Base-by-base conservation (phyloP, 2,329 filamentous ascomycete species). In the Ascomycota sp. region DNA sequence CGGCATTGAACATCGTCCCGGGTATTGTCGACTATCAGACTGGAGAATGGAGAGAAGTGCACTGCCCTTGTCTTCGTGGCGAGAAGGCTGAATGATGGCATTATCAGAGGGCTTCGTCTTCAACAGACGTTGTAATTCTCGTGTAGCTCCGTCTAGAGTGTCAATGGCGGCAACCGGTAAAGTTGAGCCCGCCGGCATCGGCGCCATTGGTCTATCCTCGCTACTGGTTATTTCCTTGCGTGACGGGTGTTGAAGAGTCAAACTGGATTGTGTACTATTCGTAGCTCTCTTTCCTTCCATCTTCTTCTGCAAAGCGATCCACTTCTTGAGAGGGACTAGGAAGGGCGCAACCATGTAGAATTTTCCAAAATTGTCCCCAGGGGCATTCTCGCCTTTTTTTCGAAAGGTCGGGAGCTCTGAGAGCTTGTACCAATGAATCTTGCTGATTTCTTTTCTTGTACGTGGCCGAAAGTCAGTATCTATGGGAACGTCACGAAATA, bases 261-360 rank as follows among this genome's bases (percentile, higher is more conserved):
- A 46, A 12, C 56, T 46, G 5, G 57, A 41, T 21, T 63, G 55
- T 10, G 51, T 48, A 21, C 46, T 50, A 23, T 47, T 56, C 20
- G 54, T 41, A 12, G 51, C 47, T 37, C 55, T 57, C 40, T 59
- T 57, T 7, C 59, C 57, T 40, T 80, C 78, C n/a, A 65, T 61
- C 53, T 75, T 83, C 57, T 70, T 76, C 53, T 92, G 81, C 38
- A 76, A 69, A n/a, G 71, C 59, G 28, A 95, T 82, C 85, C 85
- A 95, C 48, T 81, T 82, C 52, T 82, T 85, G 29, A 98, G 54
- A 5, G 73, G 78, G 1, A 72, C 72, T 32, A 95, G 60, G 46
- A 98, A 98, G 0, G 86, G 85, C 0, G 83, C 83, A 12, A 98
- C 89, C 81, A 95, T 94, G 54, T 94, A 98, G 49, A 94, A 95